Conservation (phyloP, 768 basidiomycete species). For the Tephrocybe rancida region DNA sequence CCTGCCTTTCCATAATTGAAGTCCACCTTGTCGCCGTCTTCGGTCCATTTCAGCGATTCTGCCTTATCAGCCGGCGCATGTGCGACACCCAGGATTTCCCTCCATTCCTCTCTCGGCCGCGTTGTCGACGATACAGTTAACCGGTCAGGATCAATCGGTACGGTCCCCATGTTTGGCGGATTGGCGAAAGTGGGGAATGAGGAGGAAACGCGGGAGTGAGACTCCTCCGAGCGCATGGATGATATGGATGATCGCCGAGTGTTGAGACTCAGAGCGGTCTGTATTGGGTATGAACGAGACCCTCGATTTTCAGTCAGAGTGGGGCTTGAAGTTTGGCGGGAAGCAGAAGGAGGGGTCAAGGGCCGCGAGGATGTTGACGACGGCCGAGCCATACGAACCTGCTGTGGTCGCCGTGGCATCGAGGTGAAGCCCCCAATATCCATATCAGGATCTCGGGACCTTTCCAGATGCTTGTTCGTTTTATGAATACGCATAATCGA, state of each 20-base stretch:
- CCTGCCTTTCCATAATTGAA: constrained; percentile 6
- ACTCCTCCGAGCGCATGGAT: constrained; percentile 12
- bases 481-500: constrained; percentile 39
- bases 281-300: constrained; percentile 20
- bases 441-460: constrained; percentile 33
- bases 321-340: constrained; percentile 24
- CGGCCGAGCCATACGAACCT: constrained; percentile 11
- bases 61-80: constrained; percentile 4
- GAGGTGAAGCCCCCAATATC: constrained; percentile 17
- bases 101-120: constrained; percentile 14
- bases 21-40: constrained; percentile 16
- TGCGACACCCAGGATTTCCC: constrained; percentile 8
- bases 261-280: constrained; percentile 15
- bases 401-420: constrained; percentile 17
- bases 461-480: constrained; percentile 38
- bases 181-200: constrained; percentile 35
- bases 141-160: constrained; percentile 12
- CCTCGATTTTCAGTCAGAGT: constrained; percentile 17
- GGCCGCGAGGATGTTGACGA: constrained; percentile 12
- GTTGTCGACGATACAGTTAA: constrained; percentile 3
- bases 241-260: constrained; percentile 8
- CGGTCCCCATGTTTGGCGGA: constrained; percentile 14
- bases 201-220: constrained; percentile 31
- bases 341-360: constrained; percentile 2
- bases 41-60: constrained; percentile 13